A percentile compares a stretch with the other conserved stretches of the same genome.
Conservation (phyloP, 257 asterid species). For the Jacaranda copaia region DNA sequence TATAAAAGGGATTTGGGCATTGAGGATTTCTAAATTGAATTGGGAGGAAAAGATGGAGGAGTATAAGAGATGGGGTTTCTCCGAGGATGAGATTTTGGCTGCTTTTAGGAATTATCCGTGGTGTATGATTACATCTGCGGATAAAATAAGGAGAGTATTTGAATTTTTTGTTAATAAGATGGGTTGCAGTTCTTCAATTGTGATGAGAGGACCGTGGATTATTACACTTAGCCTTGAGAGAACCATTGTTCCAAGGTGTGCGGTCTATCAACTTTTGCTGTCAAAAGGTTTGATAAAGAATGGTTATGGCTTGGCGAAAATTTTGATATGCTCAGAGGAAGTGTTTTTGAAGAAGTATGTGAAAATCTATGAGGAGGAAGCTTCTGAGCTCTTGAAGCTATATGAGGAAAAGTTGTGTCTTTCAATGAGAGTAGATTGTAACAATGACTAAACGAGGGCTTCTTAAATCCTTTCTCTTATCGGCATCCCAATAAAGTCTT, state of each 20-base stretch:
- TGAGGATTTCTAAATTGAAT: neutral
- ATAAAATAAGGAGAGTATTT: neutral
- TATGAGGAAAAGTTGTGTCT: neutral
- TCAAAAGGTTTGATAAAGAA: neutral
- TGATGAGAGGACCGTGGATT: neutral
- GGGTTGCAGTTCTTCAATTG: neutral
- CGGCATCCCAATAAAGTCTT: too few species aligned
- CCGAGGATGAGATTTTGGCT: neutral
- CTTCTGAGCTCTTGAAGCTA: neutral
- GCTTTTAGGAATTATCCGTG: neutral
- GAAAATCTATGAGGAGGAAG: neutral
- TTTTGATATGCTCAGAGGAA: neutral
- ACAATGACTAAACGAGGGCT: too few species aligned
- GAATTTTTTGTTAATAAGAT: neutral
- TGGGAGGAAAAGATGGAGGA: neutral
- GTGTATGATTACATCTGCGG: neutral
- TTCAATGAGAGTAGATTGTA: neutral
- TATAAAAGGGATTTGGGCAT: neutral
- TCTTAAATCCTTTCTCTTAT: neutral
- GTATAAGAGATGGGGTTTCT: conserved; percentile 1
- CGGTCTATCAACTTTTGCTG: neutral
- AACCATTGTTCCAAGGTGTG: neutral
- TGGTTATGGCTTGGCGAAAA: neutral
- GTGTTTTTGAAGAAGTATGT: conserved; percentile 5
- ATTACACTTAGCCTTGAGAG: neutral